phyloP scores from a whole-genome alignment of 768 basidiomycete genomes.

The Tricholoma sp. region DNA sequence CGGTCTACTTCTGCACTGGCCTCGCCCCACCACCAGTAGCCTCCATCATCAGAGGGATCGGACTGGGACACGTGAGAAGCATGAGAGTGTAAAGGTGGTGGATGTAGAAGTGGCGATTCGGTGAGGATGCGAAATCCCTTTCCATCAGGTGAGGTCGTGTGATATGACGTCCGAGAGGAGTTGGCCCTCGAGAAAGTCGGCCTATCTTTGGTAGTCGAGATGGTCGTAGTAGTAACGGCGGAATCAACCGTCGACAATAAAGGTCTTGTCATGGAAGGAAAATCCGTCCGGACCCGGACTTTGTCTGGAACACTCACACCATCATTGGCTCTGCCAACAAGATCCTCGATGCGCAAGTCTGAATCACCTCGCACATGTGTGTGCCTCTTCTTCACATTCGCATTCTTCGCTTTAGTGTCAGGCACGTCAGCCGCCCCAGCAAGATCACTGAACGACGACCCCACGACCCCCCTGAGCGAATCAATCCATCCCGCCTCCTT shows the following conservation, averaged over 20 bases:
- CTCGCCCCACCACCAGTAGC: conserved; percentile 12
- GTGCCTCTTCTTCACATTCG: not conserved
- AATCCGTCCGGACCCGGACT: not conserved
- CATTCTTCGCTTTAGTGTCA: conserved; percentile 9
- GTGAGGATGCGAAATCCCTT: conserved; percentile 39
- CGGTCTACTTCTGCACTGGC: conserved; percentile 22
- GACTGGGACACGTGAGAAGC: conserved; percentile 7
- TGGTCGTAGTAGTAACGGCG: not conserved
- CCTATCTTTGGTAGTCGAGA: conserved; percentile 11
- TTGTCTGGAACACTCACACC: not conserved
- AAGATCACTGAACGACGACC: conserved; percentile 11
- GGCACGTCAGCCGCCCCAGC: not conserved
- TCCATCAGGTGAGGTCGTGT: not conserved
- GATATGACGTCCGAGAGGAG: conserved; percentile 9
- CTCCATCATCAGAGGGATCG: not conserved
- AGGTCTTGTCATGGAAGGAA: not conserved
- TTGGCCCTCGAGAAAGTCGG: conserved; percentile 11
- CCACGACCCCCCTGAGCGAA: conserved; percentile 22
- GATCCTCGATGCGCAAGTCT: not conserved
- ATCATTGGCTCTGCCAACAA: not conserved
- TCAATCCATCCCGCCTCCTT: conserved; percentile 28
- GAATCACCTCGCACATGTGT: not conserved
- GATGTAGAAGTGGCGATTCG: conserved; percentile 24
- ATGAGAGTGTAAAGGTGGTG: not conserved
- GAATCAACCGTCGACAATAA: not conserved